These are phyloP conservation scores for Aquilaria sinensis DNA, from an alignment of 345 rosid species.

Conservation along the genomic window DNA sequence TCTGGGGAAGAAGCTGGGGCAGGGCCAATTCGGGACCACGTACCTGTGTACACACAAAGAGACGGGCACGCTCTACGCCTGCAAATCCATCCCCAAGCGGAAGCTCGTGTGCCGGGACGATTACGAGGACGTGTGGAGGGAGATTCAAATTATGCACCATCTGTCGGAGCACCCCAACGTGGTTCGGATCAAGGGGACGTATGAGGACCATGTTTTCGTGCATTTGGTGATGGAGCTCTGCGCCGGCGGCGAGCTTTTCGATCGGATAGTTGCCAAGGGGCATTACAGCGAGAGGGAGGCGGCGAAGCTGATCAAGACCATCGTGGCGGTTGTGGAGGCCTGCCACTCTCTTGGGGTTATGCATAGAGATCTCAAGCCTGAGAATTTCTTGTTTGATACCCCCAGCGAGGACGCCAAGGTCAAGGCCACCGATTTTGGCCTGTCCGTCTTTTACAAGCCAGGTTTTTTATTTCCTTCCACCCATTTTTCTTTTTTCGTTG, in stretches of 20 bases:
- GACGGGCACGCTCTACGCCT: slow-evolving; percentile 47
- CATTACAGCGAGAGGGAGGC: slow-evolving; percentile 94
- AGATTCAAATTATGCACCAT: slow-evolving; percentile 99
- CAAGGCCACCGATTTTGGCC: slow-evolving; percentile 87
- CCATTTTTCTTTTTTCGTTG: background rate
- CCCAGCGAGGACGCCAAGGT: slow-evolving; percentile 70
- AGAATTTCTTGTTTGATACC: slow-evolving; percentile 88
- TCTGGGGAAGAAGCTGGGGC: slow-evolving; percentile 84
- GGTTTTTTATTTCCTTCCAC: slow-evolving; percentile 29
- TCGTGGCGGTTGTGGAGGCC: slow-evolving; percentile 83
- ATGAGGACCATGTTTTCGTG: slow-evolving; percentile 84
- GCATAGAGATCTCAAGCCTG: slow-evolving; percentile 98
- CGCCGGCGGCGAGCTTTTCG: slow-evolving; percentile 94
- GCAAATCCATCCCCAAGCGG: slow-evolving; percentile 92
- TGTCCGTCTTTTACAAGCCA: slow-evolving; percentile 93
- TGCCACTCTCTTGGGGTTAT: slow-evolving; percentile 97
- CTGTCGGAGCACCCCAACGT: slow-evolving; percentile 78
- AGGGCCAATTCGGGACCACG: slow-evolving; percentile 94
- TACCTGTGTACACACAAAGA: slow-evolving; percentile 69
- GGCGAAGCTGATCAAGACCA: slow-evolving; percentile 72
- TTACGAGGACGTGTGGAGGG: slow-evolving; percentile 92
- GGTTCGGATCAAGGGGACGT: slow-evolving; percentile 84
- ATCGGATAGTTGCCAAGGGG: slow-evolving; percentile 85
- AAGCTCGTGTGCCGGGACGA: slow-evolving; percentile 90
- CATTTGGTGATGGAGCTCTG: slow-evolving; percentile 98